Evolutionary conservation across 352 stramenopile species (phyloP).

Genomic region (Thraustochytrium sp.): DNA sequence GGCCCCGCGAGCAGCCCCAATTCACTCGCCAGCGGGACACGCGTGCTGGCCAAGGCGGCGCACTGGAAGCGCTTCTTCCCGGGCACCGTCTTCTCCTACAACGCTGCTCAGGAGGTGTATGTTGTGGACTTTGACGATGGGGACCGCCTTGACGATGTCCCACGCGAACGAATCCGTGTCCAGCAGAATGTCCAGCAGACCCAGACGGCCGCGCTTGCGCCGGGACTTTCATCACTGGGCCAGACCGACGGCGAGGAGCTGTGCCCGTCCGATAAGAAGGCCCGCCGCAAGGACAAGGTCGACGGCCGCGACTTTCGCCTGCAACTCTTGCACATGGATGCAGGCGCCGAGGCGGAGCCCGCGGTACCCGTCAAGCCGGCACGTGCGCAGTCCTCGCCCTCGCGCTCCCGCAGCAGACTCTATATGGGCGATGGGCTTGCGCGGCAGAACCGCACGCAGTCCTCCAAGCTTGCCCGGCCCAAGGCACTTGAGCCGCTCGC

Average conservation of each 20-base stretch:
- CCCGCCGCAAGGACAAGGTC: not conserved
- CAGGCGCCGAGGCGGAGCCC: not conserved
- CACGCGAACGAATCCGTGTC: not conserved
- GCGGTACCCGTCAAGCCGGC: not conserved
- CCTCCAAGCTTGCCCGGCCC: conserved; percentile 8
- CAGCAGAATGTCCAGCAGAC: too few relatives aligned
- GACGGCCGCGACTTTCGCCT: not conserved
- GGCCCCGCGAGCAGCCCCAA: too few relatives aligned
- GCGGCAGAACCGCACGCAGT: not conserved
- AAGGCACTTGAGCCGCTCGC: conserved; percentile 8
- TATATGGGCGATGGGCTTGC: not conserved
- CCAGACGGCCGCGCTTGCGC: too few relatives aligned
- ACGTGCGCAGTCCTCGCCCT: conserved; percentile 13
- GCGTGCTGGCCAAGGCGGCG: conserved; percentile 4
- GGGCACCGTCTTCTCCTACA: conserved; percentile 7
- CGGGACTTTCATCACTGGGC: too few relatives aligned
- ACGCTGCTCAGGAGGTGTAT: not conserved
- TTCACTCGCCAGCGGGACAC: not conserved
- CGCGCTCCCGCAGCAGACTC: not conserved
- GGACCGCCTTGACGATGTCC: not conserved
- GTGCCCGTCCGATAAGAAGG: not conserved
- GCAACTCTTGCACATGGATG: not conserved
- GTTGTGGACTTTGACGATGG: conserved; percentile 26
- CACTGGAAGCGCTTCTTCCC: conserved; percentile 36
- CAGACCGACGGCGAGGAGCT: not conserved